Percentiles rank a stretch among this genome's conserved stretches.
Evolutionary conservation across 495 filamentous ascomycete species (phyloP).

Genomic region (Annulohypoxylon stygium): DNA sequence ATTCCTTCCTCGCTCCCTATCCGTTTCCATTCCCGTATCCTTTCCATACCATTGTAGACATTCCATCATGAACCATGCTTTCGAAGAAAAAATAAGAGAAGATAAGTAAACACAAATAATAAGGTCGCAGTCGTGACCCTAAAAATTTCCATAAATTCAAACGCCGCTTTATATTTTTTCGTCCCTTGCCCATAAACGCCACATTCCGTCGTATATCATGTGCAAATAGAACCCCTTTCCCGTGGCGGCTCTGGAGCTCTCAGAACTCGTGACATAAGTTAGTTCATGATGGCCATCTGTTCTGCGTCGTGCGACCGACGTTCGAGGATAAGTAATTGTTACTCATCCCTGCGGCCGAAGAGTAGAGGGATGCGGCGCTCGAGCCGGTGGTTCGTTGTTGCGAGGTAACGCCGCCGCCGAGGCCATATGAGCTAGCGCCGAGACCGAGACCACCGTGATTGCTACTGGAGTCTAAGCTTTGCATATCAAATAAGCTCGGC

Average conservation of each 20-base stretch:
- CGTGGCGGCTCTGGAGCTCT: background rate
- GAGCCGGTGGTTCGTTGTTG: constrained; percentile 51
- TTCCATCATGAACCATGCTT: constrained; percentile 45
- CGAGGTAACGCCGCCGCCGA: constrained; percentile 44
- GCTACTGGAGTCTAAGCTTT: constrained; percentile 53
- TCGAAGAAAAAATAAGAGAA: constrained; percentile 7
- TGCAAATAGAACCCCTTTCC: constrained; percentile 2
- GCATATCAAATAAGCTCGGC: constrained; percentile 56
- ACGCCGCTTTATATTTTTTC: constrained; percentile 46
- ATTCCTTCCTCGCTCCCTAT: constrained; percentile 5
- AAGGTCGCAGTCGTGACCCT: background rate
- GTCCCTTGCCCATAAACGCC: constrained; percentile 43
- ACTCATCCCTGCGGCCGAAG: constrained; percentile 49
- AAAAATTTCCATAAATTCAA: constrained; percentile 34
- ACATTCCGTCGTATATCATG: constrained; percentile 47
- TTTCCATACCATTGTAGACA: constrained; percentile 23
- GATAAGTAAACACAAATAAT: background rate
- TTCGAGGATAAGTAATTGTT: constrained; percentile 45
- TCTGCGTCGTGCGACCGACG: constrained; percentile 48
- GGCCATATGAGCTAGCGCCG: constrained; percentile 43
- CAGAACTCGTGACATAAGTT: background rate
- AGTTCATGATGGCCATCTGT: constrained; percentile 48
- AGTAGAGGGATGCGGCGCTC: constrained; percentile 44
- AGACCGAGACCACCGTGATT: constrained; percentile 50
- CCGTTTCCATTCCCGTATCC: constrained; percentile 14